Evolutionary conservation across 2,329 filamentous ascomycete species (phyloP).

Genomic region (Hymenoscyphus albidus): DNA sequence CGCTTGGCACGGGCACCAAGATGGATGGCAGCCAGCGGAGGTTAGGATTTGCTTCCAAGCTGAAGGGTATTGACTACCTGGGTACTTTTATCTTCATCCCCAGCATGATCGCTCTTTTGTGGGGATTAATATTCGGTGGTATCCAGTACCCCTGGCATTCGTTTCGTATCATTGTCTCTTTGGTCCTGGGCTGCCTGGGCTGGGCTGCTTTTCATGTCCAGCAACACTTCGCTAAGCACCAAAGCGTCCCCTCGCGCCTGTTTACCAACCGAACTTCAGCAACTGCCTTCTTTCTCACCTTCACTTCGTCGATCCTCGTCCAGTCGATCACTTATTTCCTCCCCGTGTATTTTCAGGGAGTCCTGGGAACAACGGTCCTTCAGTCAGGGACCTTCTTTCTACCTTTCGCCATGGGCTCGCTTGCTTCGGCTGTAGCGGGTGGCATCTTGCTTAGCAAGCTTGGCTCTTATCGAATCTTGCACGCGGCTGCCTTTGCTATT

Average conservation of each 20-base stretch:
- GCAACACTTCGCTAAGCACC: background rate
- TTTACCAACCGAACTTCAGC: background rate
- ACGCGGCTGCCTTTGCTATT: background rate
- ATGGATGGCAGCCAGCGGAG: background rate
- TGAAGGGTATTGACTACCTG: background rate
- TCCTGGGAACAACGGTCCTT: background rate
- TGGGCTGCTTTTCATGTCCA: background rate
- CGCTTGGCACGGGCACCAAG: background rate
- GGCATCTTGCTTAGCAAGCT: background rate
- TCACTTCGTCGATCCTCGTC: background rate
- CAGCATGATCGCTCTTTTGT: background rate
- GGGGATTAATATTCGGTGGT: background rate
- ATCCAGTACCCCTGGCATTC: background rate
- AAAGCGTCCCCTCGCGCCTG: background rate
- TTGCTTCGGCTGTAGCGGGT: background rate
- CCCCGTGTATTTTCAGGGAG: conserved; percentile 1
- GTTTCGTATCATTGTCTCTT: background rate
- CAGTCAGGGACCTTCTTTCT: background rate
- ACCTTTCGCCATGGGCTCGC: background rate
- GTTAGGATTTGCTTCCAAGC: background rate
- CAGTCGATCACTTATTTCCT: background rate
- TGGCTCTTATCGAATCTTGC: background rate
- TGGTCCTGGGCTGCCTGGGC: background rate
- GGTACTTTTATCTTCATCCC: background rate
- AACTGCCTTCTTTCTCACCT: background rate